Conservation (phyloP, 1,139 yeast genomes). For the Candida frijolesensis region DNA sequence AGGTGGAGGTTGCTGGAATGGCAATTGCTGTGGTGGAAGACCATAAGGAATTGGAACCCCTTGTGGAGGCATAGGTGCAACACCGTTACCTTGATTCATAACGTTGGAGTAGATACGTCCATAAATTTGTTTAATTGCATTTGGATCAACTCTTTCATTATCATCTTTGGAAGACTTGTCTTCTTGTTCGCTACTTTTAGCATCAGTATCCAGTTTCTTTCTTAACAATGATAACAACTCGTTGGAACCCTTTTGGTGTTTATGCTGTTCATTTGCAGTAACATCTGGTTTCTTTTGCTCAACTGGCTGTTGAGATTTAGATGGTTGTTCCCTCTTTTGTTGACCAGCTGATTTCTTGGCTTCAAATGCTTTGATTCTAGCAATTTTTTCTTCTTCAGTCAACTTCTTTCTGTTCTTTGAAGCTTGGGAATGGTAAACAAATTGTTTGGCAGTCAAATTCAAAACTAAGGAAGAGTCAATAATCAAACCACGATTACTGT, state of each 20-base stretch:
- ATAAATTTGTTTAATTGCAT: constrained; percentile 50
- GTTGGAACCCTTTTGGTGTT: constrained; percentile 19
- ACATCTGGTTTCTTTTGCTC: constrained; percentile 11
- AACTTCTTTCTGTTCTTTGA: constrained; percentile 47
- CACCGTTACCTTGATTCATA: constrained; percentile 40
- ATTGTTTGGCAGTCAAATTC: constrained; percentile 73
- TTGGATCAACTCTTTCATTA: constrained; percentile 25
- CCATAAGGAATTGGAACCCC: constrained; percentile 17
- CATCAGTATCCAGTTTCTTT: constrained; percentile 14
- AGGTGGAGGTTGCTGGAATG: constrained; percentile 15
- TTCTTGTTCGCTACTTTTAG: background rate
- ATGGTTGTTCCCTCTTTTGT: constrained; percentile 13
- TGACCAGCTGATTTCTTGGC: constrained; percentile 20
- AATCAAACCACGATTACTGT: constrained; percentile 78
- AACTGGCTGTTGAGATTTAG: constrained; percentile 7
- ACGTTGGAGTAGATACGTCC: constrained; percentile 50
- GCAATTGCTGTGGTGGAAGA: constrained; percentile 19
- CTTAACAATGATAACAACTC: constrained; percentile 45
- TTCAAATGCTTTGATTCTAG: constrained; percentile 22
- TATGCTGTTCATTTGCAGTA: constrained; percentile 12
- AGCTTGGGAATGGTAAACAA: constrained; percentile 74
- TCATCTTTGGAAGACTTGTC: constrained; percentile 19
- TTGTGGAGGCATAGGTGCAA: constrained; percentile 16
- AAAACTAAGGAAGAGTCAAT: constrained; percentile 82
- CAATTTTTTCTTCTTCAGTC: constrained; percentile 25